Evolutionary conservation across 2,329 filamentous ascomycete genomes (phyloP).

Genomic region (Lasiodiplodia gonubiensis): DNA sequence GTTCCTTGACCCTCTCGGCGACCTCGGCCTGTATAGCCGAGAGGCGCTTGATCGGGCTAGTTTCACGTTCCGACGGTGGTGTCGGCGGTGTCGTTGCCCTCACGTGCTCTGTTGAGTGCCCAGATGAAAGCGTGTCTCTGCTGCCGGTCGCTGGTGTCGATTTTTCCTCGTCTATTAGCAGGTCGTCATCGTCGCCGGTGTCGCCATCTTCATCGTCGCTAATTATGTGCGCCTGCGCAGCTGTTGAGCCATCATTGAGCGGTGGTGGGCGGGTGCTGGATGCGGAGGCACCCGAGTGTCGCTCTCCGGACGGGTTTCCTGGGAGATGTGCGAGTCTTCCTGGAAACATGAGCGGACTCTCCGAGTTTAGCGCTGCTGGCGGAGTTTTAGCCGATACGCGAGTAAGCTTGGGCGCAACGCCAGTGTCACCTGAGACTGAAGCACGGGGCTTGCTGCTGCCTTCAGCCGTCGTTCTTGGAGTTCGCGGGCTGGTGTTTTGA

Average conservation of each 20-base stretch:
- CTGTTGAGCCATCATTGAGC: not conserved
- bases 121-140: not conserved
- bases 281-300: conserved; percentile 1
- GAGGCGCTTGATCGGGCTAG: not conserved
- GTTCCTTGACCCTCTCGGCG: not conserved
- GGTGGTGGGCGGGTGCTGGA: conserved; percentile 1
- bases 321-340: conserved; percentile 13
- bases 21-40: not conserved
- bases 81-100: not conserved
- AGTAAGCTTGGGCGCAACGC: conserved; percentile 4
- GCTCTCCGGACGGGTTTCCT: conserved; percentile 19
- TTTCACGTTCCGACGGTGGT: not conserved
- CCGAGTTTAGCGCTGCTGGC: conserved; percentile 11
- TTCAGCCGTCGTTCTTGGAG: conserved; percentile 9
- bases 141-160: conserved; percentile 1
- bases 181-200: not conserved
- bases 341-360: conserved; percentile 14
- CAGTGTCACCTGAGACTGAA: conserved; percentile 18
- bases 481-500: conserved; percentile 25
- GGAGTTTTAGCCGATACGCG: conserved; percentile 19
- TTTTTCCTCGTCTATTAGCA: conserved; percentile 11
- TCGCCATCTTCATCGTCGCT: conserved; percentile 16
- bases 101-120: not conserved
- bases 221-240: not conserved
- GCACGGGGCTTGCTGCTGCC: conserved; percentile 14